Conservation (phyloP, 495 filamentous ascomycete species). For the Annulohypoxylon maeteangense region DNA sequence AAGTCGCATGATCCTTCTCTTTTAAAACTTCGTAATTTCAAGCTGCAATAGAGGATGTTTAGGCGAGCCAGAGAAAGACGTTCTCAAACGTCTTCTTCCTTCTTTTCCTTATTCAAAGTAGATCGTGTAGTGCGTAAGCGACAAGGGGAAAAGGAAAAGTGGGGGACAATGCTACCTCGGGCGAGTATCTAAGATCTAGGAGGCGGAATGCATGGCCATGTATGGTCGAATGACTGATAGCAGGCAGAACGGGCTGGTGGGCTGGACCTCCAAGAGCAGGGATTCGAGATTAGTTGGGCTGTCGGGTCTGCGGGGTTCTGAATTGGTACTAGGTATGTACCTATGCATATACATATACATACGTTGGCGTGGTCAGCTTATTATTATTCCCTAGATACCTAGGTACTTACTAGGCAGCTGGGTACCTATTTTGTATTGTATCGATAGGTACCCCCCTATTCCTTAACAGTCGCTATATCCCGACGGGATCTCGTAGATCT, state of each 20-base stretch:
- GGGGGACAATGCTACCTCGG: background rate
- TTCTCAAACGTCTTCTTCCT: no score
- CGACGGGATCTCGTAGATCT: background rate
- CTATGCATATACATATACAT: no score
- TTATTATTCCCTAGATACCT: no score
- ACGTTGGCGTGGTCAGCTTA: background rate
- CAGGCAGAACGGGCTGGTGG: background rate
- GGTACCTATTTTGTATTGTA: background rate
- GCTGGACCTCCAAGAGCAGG: conserved; percentile 2
- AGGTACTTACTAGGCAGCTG: no score
- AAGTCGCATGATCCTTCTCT: conserved; percentile 8
- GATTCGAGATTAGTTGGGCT: conserved; percentile 7
- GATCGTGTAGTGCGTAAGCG: conserved; percentile 10
- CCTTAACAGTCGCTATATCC: background rate
- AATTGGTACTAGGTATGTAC: no score
- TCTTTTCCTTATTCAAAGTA: no score
- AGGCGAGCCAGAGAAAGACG: background rate
- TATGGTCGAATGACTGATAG: conserved; percentile 14
- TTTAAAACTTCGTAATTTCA: background rate
- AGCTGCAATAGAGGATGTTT: background rate
- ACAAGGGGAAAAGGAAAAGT: conserved; percentile 12
- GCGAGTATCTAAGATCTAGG: conserved; percentile 1
- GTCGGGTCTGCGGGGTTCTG: no score
- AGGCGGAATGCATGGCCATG: background rate
- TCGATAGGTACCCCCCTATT: background rate